A percentile compares a stretch with the other conserved stretches of the same genome.
Conservation (phyloP, 2,329 filamentous ascomycete genomes). For the Gnomoniopsis smithogilvyi region DNA sequence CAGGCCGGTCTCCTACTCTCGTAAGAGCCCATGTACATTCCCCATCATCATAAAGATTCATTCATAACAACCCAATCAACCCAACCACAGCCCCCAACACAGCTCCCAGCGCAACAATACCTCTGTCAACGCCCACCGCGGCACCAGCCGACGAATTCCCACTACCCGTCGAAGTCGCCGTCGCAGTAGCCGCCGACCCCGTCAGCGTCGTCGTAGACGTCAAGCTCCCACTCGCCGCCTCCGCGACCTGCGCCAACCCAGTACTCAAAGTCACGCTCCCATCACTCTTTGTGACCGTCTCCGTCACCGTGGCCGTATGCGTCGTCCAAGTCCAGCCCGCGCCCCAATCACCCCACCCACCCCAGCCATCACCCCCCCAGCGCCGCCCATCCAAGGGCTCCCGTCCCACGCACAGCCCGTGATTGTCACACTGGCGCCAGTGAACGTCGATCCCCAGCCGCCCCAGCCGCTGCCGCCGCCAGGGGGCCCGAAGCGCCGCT, state of each 20-base stretch:
- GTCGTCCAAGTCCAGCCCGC: constrained; percentile 37
- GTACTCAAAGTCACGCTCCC: constrained; percentile 24
- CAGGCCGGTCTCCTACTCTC: too few relatives aligned
- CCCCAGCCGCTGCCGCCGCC: constrained; percentile 9
- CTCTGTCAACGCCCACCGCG: background rate
- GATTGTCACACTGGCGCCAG: constrained; percentile 37
- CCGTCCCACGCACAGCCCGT: constrained; percentile 40
- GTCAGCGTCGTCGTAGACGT: constrained; percentile 29
- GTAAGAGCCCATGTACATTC: background rate
- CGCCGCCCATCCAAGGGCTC: constrained; percentile 37
- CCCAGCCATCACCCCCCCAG: constrained; percentile 36
- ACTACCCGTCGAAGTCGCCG: constrained; percentile 3
- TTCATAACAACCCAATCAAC: background rate
- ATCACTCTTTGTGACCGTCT: constrained; percentile 31
- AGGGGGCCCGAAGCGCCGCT: background rate
- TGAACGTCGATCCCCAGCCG: constrained; percentile 30
- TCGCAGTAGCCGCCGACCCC: constrained; percentile 1
- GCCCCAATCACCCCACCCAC: constrained; percentile 39
- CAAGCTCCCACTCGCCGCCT: constrained; percentile 27
- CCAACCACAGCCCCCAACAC: constrained; percentile 26
- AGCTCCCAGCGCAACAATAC: constrained; percentile 24
- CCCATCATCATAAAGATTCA: background rate
- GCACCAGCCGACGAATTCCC: background rate
- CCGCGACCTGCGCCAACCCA: constrained; percentile 26
- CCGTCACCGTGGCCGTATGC: constrained; percentile 29